Evolutionary conservation across 148 eudicot genomes (phyloP), one percentile per base, ranked within the genome.

Genomic region (Agrostemma githago): DNA sequence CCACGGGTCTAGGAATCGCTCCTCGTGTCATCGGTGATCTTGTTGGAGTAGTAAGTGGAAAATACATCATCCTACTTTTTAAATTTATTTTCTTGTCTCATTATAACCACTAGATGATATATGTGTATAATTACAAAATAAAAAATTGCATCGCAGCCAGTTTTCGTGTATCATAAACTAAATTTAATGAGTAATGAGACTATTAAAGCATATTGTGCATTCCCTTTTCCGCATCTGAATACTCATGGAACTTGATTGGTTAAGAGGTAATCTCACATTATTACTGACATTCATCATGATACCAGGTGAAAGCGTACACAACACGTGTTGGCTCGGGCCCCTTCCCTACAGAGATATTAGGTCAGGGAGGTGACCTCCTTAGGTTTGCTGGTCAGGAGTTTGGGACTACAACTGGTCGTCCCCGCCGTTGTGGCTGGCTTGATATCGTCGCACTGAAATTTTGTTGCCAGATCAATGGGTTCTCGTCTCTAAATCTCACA

Each of bases 341-440:
- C 43, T 91, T 94, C 81, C 96, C 98, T 41, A 92, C 98, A 40
- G 98, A 95, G 82, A 82, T 84, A 65, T 78, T 90, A 85, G 98
- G 96, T 73, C 81, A 87, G 77, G 88, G 76, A 51, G 98, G 97
- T 42, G 96, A 92, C 65, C 82, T 88, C 37, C 93, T 95, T 15
- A 87, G 98, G 79, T 85, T 82, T 77, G 96, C 98, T 73, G 98
- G 98, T 62, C 98, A 95, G 71, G 98, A 95, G 80, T 95, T 94
- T 74, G 98, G 98, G 64, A 95, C 96, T 6, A 88, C 90, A 5
- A 91, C 98, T 40, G 98, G 97, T 2, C 96, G 97, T 80, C 98
- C 97, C 62, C 98, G 98, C 79, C 96, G 97, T 40, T 95, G 98
- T 83, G 97, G 97, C 72, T 95, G 98, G 98, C 98, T 95, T 72